Conservation (phyloP, 495 filamentous ascomycete species). For the Lasiosphaeria hispida region DNA sequence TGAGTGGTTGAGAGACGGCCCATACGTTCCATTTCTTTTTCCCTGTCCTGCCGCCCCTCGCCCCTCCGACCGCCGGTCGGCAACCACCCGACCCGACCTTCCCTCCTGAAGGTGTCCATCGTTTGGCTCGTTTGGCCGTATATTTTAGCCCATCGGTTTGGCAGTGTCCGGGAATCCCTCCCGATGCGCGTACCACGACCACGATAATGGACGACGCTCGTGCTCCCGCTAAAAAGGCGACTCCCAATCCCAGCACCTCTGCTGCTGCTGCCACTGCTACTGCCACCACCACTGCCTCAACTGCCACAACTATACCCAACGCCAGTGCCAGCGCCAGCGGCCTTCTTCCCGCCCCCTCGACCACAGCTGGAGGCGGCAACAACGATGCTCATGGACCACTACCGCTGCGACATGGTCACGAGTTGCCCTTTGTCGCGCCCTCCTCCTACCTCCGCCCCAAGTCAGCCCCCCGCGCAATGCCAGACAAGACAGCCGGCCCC, state of each 20-base stretch:
- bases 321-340: not conserved
- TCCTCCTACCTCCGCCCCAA: slow-evolving; percentile 79
- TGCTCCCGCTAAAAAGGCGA: slow-evolving; percentile 30
- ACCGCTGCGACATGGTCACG: slow-evolving; percentile 44
- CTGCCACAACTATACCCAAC: not conserved
- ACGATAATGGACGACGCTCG: slow-evolving; percentile 39
- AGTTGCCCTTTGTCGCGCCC: slow-evolving; percentile 68
- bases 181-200: slow-evolving; percentile 35
- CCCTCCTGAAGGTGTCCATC: not conserved
- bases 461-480: slow-evolving; percentile 47
- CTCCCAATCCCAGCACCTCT: slow-evolving; percentile 27
- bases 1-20: not conserved
- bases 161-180: slow-evolving; percentile 11
- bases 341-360: slow-evolving; percentile 22
- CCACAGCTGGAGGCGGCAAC: slow-evolving; percentile 19
- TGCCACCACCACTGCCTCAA: slow-evolving; percentile 8
- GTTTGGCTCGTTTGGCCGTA: slow-evolving; percentile 4
- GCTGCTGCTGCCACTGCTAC: slow-evolving; percentile 16
- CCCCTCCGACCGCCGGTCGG: slow-evolving; percentile 11
- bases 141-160: slow-evolving; percentile 10
- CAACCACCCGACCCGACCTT: not conserved
- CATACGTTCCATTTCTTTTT: slow-evolving; percentile 3
- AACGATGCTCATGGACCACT: slow-evolving; percentile 27
- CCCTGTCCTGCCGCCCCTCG: not conserved
- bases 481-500: slow-evolving; percentile 62